Base-by-base conservation (phyloP, 768 basidiomycete genomes). In the Rubroboletus satanas region DNA sequence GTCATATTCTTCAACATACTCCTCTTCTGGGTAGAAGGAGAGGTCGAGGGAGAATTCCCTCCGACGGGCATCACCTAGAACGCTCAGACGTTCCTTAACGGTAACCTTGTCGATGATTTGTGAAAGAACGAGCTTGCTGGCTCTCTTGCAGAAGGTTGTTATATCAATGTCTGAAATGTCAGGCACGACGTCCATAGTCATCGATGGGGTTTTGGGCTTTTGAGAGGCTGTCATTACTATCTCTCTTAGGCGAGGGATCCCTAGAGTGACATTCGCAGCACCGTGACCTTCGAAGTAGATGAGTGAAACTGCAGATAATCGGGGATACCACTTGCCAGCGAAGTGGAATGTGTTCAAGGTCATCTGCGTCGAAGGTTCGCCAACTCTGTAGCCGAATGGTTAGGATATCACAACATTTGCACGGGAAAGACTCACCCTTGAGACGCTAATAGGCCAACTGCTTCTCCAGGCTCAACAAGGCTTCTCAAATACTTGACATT, bases 311-410 rank as follows among this genome's bases (percentile, higher is more conserved):
- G 12, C 5, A 26, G n/a, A 8, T 44, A n/a, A 52, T 14, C 4
- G 11, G 23, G 35, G 29, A 37, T 45, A 55, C 58, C 36, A 66
- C 81, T 64, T 71, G 85, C 93, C 96, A 62, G 97, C 97, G 66
- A 99, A 95, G 77, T 99, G 97, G 83, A 99, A 99, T 12, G 97
- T 99, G 70, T 99, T 99, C 59, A 99, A 75, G 9, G 97, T 99
- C 97, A 99, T 99, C 70, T 99, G 97, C 0, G 97, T 99, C 15
- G 97, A 99, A 5, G 97, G 97, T 71, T 99, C 97, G 49, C 97
- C 97, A 41, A 99, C 84, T 74, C 97, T 98, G 56, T 8, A 50
- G 45, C 33, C 9, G 7, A 50, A 49, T 45, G 51, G 43, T 51
- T 53, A 55, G 36, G 15, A 33, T 33, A 10, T 45, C n/a, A 29